These are phyloP conservation scores for Melanomma pulvis-pyrius DNA, from an alignment of 495 filamentous ascomycete genomes.

Conservation along the genomic window DNA sequence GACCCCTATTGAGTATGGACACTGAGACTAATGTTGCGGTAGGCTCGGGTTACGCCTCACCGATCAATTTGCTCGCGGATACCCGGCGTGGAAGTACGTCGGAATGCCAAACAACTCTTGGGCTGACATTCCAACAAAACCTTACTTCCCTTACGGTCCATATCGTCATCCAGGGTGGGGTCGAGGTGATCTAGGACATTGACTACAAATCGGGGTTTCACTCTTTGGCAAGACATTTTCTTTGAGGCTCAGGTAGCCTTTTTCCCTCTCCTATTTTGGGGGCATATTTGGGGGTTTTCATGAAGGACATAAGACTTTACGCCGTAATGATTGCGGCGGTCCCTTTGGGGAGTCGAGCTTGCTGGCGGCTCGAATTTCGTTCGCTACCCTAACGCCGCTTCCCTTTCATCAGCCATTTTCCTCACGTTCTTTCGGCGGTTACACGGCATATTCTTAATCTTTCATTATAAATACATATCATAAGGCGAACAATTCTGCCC, in stretches of 20 bases:
- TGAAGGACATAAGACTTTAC: slow-evolving; percentile 23
- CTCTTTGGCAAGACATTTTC: slow-evolving; percentile 19
- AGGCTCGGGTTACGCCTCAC: slow-evolving; percentile 45
- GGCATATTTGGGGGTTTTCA: slow-evolving; percentile 13
- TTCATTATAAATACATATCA: slow-evolving; percentile 14
- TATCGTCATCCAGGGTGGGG: slow-evolving; percentile 31
- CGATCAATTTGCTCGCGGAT: slow-evolving; percentile 44
- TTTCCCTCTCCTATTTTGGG: slow-evolving; percentile 1
- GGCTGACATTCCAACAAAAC: not conserved
- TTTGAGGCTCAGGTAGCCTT: slow-evolving; percentile 27
- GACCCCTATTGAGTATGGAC: slow-evolving; percentile 1
- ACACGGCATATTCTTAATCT: slow-evolving; percentile 14
- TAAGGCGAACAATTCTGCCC: slow-evolving; percentile 17
- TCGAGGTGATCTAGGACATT: slow-evolving; percentile 14
- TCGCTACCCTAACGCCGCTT: slow-evolving; percentile 12
- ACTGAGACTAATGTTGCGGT: slow-evolving; percentile 3
- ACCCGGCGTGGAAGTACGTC: slow-evolving; percentile 37
- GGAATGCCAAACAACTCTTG: not conserved
- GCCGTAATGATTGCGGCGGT: slow-evolving; percentile 31
- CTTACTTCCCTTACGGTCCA: slow-evolving; percentile 34
- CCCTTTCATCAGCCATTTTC: slow-evolving; percentile 7
- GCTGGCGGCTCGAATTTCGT: slow-evolving; percentile 35
- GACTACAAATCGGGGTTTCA: not conserved
- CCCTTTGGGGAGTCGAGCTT: slow-evolving; percentile 26
- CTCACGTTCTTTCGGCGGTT: slow-evolving; percentile 11